Conservation (phyloP, 2,329 filamentous ascomycete genomes). For the Cordyceps cateniannulata region DNA sequence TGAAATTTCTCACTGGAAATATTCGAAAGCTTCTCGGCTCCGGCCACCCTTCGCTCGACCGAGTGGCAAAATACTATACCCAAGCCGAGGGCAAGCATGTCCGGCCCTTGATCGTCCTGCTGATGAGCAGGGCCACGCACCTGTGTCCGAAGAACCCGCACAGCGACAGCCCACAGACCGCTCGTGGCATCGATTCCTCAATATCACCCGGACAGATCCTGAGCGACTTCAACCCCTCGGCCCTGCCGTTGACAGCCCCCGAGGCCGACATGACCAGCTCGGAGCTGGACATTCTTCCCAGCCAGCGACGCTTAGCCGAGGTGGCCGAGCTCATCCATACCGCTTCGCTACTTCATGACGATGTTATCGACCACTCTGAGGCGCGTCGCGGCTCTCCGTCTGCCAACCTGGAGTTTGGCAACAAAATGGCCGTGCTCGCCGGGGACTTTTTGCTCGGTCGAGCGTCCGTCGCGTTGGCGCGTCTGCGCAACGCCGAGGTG, state of each 20-base stretch:
- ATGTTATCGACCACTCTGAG: slow-evolving; percentile 91
- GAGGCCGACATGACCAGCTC: slow-evolving; percentile 30
- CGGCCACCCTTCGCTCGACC: slow-evolving; percentile 88
- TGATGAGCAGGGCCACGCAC: slow-evolving; percentile 94
- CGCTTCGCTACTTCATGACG: slow-evolving; percentile 91
- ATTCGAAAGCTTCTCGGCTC: slow-evolving; percentile 90
- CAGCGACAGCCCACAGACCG: slow-evolving; percentile 33
- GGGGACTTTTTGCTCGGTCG: slow-evolving; percentile 94
- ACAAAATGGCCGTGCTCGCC: slow-evolving; percentile 97
- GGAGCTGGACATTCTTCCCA: slow-evolving; percentile 73
- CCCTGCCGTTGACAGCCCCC: slow-evolving; percentile 35
- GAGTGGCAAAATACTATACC: slow-evolving; percentile 96
- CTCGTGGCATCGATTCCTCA: slow-evolving; percentile 43
- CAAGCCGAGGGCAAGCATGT: slow-evolving; percentile 96
- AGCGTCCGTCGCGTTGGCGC: slow-evolving; percentile 86
- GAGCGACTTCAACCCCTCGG: slow-evolving; percentile 72
- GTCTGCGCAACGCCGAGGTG: slow-evolving; percentile 87
- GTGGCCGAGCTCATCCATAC: slow-evolving; percentile 98
- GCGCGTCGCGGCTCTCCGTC: slow-evolving; percentile 78
- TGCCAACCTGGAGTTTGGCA: slow-evolving; percentile 92
- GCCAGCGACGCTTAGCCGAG: slow-evolving; percentile 85
- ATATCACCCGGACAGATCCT: slow-evolving; percentile 55
- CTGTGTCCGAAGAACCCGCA: slow-evolving; percentile 55
- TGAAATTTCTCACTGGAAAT: slow-evolving; percentile 92
- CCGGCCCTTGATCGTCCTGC: slow-evolving; percentile 84